A percentile compares a stretch with the other conserved stretches of the same genome.
Evolutionary conservation across 2,329 filamentous ascomycete genomes (phyloP).

Genomic region (Gyromitra esculenta): DNA sequence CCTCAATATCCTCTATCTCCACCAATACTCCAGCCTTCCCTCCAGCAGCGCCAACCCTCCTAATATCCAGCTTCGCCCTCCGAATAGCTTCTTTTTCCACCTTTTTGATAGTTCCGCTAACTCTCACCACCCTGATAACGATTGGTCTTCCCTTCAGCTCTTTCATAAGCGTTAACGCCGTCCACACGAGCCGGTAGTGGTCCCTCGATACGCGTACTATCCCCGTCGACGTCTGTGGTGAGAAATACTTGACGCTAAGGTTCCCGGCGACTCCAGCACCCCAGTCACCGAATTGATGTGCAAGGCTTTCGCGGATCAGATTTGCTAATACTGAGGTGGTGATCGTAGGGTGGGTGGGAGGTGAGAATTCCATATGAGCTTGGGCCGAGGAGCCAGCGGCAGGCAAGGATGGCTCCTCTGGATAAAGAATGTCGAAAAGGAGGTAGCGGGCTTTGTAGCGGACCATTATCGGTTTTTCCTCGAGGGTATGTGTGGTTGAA

Average conservation of each 20-base stretch:
- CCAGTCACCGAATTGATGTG: conserved; percentile 85
- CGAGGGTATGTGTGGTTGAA: background rate
- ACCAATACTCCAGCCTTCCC: conserved; percentile 30
- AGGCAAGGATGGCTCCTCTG: conserved; percentile 64
- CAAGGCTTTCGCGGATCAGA: conserved; percentile 75
- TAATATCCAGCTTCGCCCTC: conserved; percentile 54
- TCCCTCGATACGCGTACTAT: conserved; percentile 85
- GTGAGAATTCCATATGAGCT: conserved; percentile 76
- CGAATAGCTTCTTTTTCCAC: conserved; percentile 85
- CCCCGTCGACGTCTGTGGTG: conserved; percentile 89
- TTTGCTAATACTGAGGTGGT: conserved; percentile 73
- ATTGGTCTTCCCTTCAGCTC: conserved; percentile 73
- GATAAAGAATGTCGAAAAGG: conserved; percentile 92
- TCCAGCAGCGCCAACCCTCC: conserved; percentile 7
- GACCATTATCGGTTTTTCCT: conserved; percentile 72
- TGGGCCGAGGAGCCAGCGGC: conserved; percentile 61
- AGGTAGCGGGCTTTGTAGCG: conserved; percentile 96
- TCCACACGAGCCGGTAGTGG: conserved; percentile 89
- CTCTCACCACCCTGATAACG: conserved; percentile 83
- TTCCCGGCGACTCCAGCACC: conserved; percentile 78
- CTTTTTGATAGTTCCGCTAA: conserved; percentile 93
- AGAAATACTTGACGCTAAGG: conserved; percentile 89
- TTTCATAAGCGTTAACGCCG: conserved; percentile 82
- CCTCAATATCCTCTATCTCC: conserved; percentile 41
- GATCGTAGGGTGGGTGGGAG: conserved; percentile 78